Base-by-base conservation (phyloP, 305 asterid genomes). In the Galium porrigens region DNA sequence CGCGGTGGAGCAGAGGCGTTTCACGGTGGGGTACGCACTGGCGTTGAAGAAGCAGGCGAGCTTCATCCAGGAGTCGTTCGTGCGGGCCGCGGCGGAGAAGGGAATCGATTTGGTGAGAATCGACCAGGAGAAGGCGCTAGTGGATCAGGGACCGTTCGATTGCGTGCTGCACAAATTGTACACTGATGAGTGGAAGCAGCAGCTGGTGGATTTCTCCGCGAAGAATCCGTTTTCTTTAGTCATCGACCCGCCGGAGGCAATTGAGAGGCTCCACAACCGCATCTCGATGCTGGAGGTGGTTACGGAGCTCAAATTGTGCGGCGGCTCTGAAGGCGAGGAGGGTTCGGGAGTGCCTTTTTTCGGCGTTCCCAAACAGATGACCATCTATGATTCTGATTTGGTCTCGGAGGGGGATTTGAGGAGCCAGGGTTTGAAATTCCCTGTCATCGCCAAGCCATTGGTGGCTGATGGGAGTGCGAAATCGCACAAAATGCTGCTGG, bases 401-500 rank as follows among this genome's bases (percentile, higher is more conserved):
- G 78, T 79, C 64, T 64, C 69, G 55, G 84, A 76, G 51, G 52
- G 74, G 60, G 64, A 79, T 51, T 39, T 86, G 72, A 79, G 74
- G 42, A 65, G 54, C 41, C 73, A 69, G 36, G 87, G 86, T 22
- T 70, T 86, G 81, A 81, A 73, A 66, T 83, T 84, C 53, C 95
- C 95, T 0, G 84, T 86, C 62, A 85, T 86, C 67, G 91, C 86
- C 11, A 86, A 86, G 77, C 91, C 91, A 4, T 59, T 84, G 69
- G 89, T 84, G 60, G 95, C 89, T 27, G 91, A 86, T 30, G 92
- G 95, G 15, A 86, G 89, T 64, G 92, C 85, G 9, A 85, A 83
- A 48, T 86, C 95, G 20, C 95, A 86, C 68, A 81, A 85, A 59
- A 86, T 86, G 89, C 66, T 80, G 34, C 65, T 86, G 67, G 86